Base-by-base conservation (phyloP, 2,329 filamentous ascomycete genomes). In the Fusarium sp. region DNA sequence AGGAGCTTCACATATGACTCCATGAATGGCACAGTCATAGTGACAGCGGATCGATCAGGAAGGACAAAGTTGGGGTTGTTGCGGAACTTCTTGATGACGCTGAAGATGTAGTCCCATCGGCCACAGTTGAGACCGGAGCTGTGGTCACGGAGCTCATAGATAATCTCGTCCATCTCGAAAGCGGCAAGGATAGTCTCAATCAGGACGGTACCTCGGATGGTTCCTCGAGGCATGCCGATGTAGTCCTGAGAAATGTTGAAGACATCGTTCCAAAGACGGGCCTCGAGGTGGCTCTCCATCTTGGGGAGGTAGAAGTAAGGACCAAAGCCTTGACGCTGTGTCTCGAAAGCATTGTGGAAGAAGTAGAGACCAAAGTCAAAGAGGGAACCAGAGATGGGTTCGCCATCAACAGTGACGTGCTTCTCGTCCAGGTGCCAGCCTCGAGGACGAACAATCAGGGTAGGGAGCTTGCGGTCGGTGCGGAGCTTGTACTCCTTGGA, bases 141-240 rank as follows among this genome's bases (percentile, higher is more conserved):
- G 84, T 99, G 95, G 75, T 98, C 94, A 60, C 95, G 91, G 69
- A 99, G 89, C 83, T 98, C 95, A 79, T 97, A 99, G 80, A 99
- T 98, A 80, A 99, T 98, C 88, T 99, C 95, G 73, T 99, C 95
- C 95, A 99, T 99, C 85, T 99, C 95, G 74, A 99, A 99, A 13
- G 94, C 95, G 38, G 95, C 95, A 39, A 94, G 86, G 77, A 99
- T 98, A 53, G 95, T 98, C 86, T 99, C 95, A 74, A 99, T 98
- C 71, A 99, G 83, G 35, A 98, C 94, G 4, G 95, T 99, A 62
- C 87, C 95, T 70, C 95, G 91, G 79, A 98, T 96, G 51, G 93
- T 98, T 52, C 95, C 95, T 58, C 95, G 87, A 52, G 86, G 86
- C 81, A 99, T 90, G 70, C 91, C 91, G 74, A 97, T 87, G 80